A percentile compares a stretch with the other conserved stretches of the same genome.
Evolutionary conservation across 2,329 filamentous ascomycete genomes (phyloP).

Genomic region (Neodidymelliopsis sp.): DNA sequence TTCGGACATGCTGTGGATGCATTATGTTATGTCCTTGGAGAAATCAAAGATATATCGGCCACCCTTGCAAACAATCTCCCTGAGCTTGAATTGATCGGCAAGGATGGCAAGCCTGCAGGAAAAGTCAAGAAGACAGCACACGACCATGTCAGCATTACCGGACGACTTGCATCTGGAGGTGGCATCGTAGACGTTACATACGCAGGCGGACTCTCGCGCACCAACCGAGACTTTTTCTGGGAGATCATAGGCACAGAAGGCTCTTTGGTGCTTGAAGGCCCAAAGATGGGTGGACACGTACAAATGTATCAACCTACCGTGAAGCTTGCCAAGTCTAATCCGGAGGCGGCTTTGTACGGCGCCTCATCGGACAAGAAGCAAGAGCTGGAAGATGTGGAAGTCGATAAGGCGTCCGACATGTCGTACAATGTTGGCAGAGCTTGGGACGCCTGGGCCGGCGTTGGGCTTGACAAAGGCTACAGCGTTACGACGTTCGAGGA

Average conservation of each 20-base stretch:
- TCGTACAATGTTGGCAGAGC: constrained; percentile 62
- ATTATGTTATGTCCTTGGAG: constrained; percentile 40
- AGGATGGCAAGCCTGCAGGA: constrained; percentile 24
- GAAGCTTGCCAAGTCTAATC: constrained; percentile 48
- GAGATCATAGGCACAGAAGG: constrained; percentile 52
- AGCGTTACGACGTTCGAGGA: constrained; percentile 44
- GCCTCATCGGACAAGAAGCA: constrained; percentile 36
- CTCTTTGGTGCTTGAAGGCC: constrained; percentile 38
- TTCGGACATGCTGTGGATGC: constrained; percentile 48
- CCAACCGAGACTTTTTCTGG: constrained; percentile 40
- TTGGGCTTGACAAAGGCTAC: constrained; percentile 30
- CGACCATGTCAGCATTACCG: constrained; percentile 38
- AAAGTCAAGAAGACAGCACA: constrained; percentile 38
- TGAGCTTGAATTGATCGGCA: constrained; percentile 29
- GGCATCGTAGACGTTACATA: constrained; percentile 38
- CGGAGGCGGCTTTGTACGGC: background rate
- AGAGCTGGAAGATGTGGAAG: constrained; percentile 55
- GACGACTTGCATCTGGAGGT: constrained; percentile 29
- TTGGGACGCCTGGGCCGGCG: constrained; percentile 63
- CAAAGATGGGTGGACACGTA: constrained; percentile 37
- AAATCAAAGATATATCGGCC: constrained; percentile 36
- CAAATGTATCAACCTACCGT: constrained; percentile 54
- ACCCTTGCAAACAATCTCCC: constrained; percentile 34
- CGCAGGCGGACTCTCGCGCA: constrained; percentile 26
- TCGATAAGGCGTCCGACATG: constrained; percentile 57